Evolutionary conservation across 345 rosid species (phyloP).

Genomic region (Cardiospermum halicacabum): DNA sequence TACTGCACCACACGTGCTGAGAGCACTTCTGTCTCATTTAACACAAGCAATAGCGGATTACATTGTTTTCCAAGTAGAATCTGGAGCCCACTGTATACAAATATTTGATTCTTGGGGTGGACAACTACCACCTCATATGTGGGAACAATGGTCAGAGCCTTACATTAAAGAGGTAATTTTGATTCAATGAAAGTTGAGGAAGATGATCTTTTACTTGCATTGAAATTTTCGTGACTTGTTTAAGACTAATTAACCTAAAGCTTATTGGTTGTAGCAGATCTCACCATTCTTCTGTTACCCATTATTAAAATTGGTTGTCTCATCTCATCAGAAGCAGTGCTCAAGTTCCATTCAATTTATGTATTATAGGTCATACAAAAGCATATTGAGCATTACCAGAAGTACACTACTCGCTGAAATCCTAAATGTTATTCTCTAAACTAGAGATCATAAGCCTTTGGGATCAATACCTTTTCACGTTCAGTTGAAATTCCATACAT

Average conservation of each 20-base stretch:
- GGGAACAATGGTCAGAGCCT: constrained; percentile 91
- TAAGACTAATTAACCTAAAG: not conserved
- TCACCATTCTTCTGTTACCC: not conserved
- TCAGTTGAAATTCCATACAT: not conserved
- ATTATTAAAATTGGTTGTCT: not conserved
- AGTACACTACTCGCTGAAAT: not conserved
- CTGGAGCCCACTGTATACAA: constrained; percentile 91
- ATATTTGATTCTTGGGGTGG: constrained; percentile 99
- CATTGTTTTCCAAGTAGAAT: constrained; percentile 77
- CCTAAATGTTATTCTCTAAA: constrained; percentile 1
- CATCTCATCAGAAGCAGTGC: not conserved
- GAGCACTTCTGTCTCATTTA: constrained; percentile 73
- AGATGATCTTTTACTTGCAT: not conserved
- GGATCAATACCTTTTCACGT: not conserved
- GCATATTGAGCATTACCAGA: not conserved
- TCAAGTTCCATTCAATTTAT: constrained; percentile 2
- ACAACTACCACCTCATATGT: constrained; percentile 83
- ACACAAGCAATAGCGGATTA: constrained; percentile 73
- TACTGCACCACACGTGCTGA: constrained; percentile 63
- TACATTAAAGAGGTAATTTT: constrained; percentile 67
- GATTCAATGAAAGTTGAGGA: not conserved
- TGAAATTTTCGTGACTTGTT: not conserved
- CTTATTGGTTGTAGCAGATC: not conserved
- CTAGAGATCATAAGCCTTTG: not conserved
- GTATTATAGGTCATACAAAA: not conserved